These are phyloP conservation scores for Boletus huronensis DNA, from an alignment of 768 basidiomycete species.

Conservation along the genomic window DNA sequence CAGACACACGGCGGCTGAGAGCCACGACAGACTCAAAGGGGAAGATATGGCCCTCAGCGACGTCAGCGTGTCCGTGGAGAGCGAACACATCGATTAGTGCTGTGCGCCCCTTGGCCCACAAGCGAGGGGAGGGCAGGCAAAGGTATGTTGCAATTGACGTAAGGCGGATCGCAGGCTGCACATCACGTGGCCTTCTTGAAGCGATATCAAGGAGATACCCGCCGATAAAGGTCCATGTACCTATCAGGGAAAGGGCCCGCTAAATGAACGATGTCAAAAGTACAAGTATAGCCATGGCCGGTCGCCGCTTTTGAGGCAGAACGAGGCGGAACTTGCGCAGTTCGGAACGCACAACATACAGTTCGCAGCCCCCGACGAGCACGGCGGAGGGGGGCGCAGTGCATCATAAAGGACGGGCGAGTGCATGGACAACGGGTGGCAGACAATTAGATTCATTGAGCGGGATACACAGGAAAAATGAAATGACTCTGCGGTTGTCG, in stretches of 20 bases:
- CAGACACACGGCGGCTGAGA: slow-evolving; percentile 10
- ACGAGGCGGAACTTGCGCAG: slow-evolving; percentile 2
- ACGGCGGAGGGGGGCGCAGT: slow-evolving; percentile 15
- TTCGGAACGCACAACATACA: neutral
- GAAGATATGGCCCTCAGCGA: slow-evolving; percentile 14
- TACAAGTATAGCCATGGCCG: neutral
- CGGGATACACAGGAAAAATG: slow-evolving; percentile 24
- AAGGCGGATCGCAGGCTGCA: slow-evolving; percentile 22
- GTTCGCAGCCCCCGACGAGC: slow-evolving; percentile 15
- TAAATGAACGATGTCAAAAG: neutral
- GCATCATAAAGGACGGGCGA: slow-evolving; percentile 11
- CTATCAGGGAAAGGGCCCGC: neutral
- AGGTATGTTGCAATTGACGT: slow-evolving; percentile 30
- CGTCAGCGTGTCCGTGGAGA: slow-evolving; percentile 30
- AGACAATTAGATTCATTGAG: slow-evolving; percentile 27
- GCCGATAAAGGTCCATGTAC: slow-evolving; percentile 29
- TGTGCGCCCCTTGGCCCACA: slow-evolving; percentile 27
- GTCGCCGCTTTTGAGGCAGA: slow-evolving; percentile 2
- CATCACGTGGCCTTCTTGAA: slow-evolving; percentile 14
- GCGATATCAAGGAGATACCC: slow-evolving; percentile 27
- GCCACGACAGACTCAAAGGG: slow-evolving; percentile 12
- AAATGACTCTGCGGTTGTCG: slow-evolving; percentile 25
- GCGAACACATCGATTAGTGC: slow-evolving; percentile 11
- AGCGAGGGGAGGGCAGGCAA: slow-evolving; percentile 31
- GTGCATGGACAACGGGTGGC: slow-evolving; percentile 29